A percentile compares a stretch with the other conserved stretches of the same genome.
phyloP scores from a whole-genome alignment of 2,329 filamentous ascomycete genomes.

The Pleurostoma richardsiae region DNA sequence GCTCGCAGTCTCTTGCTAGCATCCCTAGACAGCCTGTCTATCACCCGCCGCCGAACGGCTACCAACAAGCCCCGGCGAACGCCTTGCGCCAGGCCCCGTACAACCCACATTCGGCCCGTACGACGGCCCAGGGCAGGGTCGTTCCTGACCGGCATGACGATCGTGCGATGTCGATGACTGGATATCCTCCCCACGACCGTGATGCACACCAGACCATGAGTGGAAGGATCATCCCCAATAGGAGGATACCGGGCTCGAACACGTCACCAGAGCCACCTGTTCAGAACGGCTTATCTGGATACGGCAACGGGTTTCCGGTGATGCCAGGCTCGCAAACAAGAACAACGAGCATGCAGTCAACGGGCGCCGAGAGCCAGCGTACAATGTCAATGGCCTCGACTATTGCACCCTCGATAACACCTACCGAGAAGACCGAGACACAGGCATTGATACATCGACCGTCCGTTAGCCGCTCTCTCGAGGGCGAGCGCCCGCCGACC shows the following conservation, averaged over 20 bases:
- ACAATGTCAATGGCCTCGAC: slow-evolving; percentile 94
- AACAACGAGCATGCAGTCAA: slow-evolving; percentile 59
- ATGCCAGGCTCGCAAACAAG: slow-evolving; percentile 51
- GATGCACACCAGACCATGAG: slow-evolving; percentile 90
- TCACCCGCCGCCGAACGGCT: slow-evolving; percentile 55
- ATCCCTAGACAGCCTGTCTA: slow-evolving; percentile 70
- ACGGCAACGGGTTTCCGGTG: slow-evolving; percentile 31
- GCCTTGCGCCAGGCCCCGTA: slow-evolving; percentile 77
- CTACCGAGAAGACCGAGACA: slow-evolving; percentile 42
- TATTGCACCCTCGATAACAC: slow-evolving; percentile 60
- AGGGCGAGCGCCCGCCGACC: slow-evolving; percentile 51
- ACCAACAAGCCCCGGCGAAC: slow-evolving; percentile 63
- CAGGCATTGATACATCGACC: slow-evolving; percentile 46
- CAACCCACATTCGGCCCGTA: slow-evolving; percentile 61
- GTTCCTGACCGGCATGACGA: slow-evolving; percentile 92
- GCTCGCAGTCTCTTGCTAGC: slow-evolving; percentile 88
- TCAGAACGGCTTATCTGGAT: slow-evolving; percentile 23
- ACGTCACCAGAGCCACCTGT: slow-evolving; percentile 9
- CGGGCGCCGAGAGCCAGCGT: slow-evolving; percentile 45
- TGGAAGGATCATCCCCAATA: slow-evolving; percentile 81
- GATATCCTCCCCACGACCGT: slow-evolving; percentile 60
- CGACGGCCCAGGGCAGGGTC: slow-evolving; percentile 84
- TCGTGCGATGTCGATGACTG: slow-evolving; percentile 92
- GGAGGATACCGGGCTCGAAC: slow-evolving; percentile 40
- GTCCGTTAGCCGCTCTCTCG: slow-evolving; percentile 48